Percentiles rank a stretch among this genome's conserved stretches.
Conservation (phyloP, 2,329 filamentous ascomycete species). For the Fusarium multiceps region DNA sequence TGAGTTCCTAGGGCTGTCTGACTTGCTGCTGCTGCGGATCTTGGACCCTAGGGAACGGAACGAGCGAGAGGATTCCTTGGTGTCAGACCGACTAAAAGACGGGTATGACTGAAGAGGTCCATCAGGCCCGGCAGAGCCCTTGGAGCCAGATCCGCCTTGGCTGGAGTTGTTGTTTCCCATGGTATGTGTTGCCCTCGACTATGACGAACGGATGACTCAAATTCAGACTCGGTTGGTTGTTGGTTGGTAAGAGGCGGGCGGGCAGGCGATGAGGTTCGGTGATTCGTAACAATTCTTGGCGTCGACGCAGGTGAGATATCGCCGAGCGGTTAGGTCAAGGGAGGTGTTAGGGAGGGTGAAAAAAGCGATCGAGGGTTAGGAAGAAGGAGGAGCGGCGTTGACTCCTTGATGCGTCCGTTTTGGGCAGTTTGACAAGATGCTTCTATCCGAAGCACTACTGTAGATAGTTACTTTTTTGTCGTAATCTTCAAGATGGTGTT, state of each 20-base stretch:
- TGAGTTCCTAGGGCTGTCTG: constrained; percentile 85
- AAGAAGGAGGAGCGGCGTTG: constrained; percentile 59
- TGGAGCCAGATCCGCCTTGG: constrained; percentile 61
- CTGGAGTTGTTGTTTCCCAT: constrained; percentile 85
- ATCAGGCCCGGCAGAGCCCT: constrained; percentile 61
- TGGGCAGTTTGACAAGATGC: constrained; percentile 53
- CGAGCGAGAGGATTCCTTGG: constrained; percentile 89
- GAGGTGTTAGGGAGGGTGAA: constrained; percentile 64
- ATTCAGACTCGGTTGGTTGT: constrained; percentile 46
- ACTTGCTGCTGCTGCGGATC: constrained; percentile 78
- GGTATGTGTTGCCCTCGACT: constrained; percentile 33
- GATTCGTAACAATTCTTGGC: constrained; percentile 38
- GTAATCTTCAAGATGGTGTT: constrained; percentile 11
- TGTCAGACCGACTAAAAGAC: constrained; percentile 92
- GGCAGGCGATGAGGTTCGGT: constrained; percentile 31
- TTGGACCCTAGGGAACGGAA: constrained; percentile 88
- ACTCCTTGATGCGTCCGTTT: constrained; percentile 63
- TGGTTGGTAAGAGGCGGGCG: neutral
- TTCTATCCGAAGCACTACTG: constrained; percentile 39
- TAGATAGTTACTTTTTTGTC: neutral
- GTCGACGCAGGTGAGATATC: constrained; percentile 18
- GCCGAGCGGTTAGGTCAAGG: constrained; percentile 7
- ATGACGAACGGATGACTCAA: constrained; percentile 46
- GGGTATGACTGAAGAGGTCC: constrained; percentile 80
- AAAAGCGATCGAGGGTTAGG: constrained; percentile 62